Evolutionary conservation across 306 rosid genomes (phyloP), one percentile per base, ranked within the genome.

Genomic region (Glycine latifolia): DNA sequence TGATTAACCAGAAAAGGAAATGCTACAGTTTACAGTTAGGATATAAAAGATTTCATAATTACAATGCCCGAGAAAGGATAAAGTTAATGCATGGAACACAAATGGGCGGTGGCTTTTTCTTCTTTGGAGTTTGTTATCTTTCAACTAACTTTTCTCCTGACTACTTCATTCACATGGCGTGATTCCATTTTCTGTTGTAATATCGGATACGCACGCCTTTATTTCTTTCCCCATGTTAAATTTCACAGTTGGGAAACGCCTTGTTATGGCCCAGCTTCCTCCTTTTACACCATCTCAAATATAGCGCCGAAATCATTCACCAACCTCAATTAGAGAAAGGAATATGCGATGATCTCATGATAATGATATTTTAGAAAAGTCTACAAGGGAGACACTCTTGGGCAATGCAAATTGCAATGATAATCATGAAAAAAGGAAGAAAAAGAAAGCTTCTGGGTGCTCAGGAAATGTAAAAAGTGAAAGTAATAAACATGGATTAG

Each of bases 221-320:
- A 77, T 76, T 76, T 60, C 73, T 63, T 62, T 16, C 16, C 72
- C 62, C 53, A 63, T 65, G 10, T 50, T 48, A 63, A 63, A 63
- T 48, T 14, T 77, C 9, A 26, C 16, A 35, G 73, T 14, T 48
- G 41, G 46, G 39, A 77, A 80, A 72, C 17, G 41, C 61, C 15
- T 26, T 69, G 20, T 33, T n/a, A 47, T 79, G 46, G 2, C 79
- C 56, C 48, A 3, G 5, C 49, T 5, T 14, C 60, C 39, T 10
- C 55, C 83, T 43, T 70, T 47, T 33, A 0, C 15, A 14, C 44
- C 56, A 16, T 31, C 9, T 8, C 52, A 8, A 39, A 39, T 43
- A 7, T 13, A 31, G 76, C 41, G 1, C 78, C 52, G 39, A 73
- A 37, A 73, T 73, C 50, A 75, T 58, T 41, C 68, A 56, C 54